Evolutionary conservation across 768 basidiomycete genomes (phyloP), one percentile per base, ranked within the genome.

Genomic region (Russula olivacea): DNA sequence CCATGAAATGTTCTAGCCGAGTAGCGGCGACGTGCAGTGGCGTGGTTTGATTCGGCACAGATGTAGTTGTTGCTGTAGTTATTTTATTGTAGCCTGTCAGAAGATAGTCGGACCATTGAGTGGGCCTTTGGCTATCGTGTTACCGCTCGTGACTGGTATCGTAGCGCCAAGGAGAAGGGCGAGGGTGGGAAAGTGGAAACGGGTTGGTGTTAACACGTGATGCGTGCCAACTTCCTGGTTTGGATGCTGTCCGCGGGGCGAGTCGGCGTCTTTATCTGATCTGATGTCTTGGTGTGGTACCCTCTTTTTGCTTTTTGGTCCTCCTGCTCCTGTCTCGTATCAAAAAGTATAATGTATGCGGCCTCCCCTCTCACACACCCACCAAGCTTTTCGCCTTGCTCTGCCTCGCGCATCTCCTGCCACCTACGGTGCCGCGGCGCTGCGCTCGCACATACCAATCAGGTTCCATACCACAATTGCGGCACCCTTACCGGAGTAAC

Each of bases 331-430:
- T 57, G 61, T 55, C 61, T 58, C 50, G 50, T 58, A 51, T 57
- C 54, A 21, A 12, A 28, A 49, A 8, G 2, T 49, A 28, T 21
- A 32, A 10, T 12, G 32, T 48, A 47, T 47, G 6, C 7, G 41
- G 54, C 61, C 47, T 49, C 61, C 47, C 61, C 51, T 45, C n/a
- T 25, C 34, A 36, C 56, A 34, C 56, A 53, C 61, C 30, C 30
- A 49, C 61, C 38, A 40, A 15, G 6, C 11, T 12, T 34, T 34
- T 30, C n/a, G n/a, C n/a, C n/a, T n/a, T 12, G 14, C 38, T 40
- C 15, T 40, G 38, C 38, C 61, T 56, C 61, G 23, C 61, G 55
- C 28, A 58, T 63, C 56, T 53, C 61, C 62, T 59, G 57, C 62
- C 36, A 14, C 57, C 45, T 48, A 54, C 51, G 52, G 51, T n/a